Conservation (phyloP, 140 eudicot genomes). For the Oenanthe javanica region DNA sequence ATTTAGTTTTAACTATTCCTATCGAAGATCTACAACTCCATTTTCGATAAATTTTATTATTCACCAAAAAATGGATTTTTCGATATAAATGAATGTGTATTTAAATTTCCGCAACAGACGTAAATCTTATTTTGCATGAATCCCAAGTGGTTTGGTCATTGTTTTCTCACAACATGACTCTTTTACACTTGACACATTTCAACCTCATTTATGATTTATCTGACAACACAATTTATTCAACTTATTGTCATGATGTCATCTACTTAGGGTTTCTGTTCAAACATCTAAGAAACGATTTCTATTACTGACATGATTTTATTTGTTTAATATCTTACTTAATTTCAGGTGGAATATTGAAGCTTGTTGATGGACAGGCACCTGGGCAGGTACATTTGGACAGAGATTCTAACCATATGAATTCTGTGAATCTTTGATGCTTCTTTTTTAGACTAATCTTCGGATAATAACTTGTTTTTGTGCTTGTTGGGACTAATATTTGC, state of each 20-base stretch:
- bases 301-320: neutral
- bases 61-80: neutral
- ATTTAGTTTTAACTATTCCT: too few relatives aligned
- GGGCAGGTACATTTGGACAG: constrained; percentile 26
- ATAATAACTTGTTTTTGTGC: neutral
- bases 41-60: too few relatives aligned
- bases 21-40: neutral
- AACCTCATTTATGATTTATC: too few relatives aligned
- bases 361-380: constrained; percentile 26
- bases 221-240: neutral
- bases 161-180: neutral
- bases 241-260: neutral
- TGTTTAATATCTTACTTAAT: neutral
- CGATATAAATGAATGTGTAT: too few relatives aligned
- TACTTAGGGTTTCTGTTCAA: neutral
- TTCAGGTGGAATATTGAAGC: constrained; percentile 8
- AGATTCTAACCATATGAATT: neutral
- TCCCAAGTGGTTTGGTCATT: neutral
- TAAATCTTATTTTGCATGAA: neutral
- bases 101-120: too few relatives aligned
- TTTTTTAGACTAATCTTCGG: neutral
- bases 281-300: neutral
- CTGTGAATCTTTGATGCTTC: neutral
- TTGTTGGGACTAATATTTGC: neutral
- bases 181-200: too few relatives aligned